Conservation (phyloP, 352 stramenopile genomes). For the Pythium brachiatum region DNA sequence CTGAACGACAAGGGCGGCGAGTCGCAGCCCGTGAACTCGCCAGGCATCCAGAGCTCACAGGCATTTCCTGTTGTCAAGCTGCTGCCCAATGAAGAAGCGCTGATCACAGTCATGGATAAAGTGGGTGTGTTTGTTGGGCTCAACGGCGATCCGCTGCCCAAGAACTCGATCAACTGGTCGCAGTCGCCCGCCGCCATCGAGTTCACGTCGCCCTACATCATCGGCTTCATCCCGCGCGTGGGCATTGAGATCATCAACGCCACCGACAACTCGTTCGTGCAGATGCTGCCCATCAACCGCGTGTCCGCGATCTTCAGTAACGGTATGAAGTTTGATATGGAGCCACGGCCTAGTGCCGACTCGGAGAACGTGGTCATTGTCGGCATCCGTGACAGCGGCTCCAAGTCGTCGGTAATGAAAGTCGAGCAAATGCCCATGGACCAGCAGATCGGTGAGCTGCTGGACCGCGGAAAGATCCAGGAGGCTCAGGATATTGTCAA, state of each 20-base stretch:
- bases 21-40: constrained; percentile 63
- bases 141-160: constrained; percentile 71
- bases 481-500: constrained; percentile 83
- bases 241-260: constrained; percentile 82
- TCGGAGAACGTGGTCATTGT: constrained; percentile 79
- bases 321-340: constrained; percentile 91
- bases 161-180: constrained; percentile 83
- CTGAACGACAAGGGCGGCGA: constrained; percentile 85
- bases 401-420: constrained; percentile 78
- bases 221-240: constrained; percentile 70
- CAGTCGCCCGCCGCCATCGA: constrained; percentile 71
- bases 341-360: constrained; percentile 67
- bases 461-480: constrained; percentile 84
- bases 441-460: constrained; percentile 77
- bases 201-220: constrained; percentile 76
- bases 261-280: constrained; percentile 69
- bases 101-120: constrained; percentile 81
- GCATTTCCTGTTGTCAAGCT: constrained; percentile 76
- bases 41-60: constrained; percentile 61
- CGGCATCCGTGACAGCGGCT: constrained; percentile 57
- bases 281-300: constrained; percentile 62
- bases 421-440: constrained; percentile 85
- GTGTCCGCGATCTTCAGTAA: constrained; percentile 82
- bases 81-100: constrained; percentile 81
- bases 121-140: constrained; percentile 81